phyloP scores from a whole-genome alignment of 495 filamentous ascomycete genomes.

The Massariosphaeria phaeospora region DNA sequence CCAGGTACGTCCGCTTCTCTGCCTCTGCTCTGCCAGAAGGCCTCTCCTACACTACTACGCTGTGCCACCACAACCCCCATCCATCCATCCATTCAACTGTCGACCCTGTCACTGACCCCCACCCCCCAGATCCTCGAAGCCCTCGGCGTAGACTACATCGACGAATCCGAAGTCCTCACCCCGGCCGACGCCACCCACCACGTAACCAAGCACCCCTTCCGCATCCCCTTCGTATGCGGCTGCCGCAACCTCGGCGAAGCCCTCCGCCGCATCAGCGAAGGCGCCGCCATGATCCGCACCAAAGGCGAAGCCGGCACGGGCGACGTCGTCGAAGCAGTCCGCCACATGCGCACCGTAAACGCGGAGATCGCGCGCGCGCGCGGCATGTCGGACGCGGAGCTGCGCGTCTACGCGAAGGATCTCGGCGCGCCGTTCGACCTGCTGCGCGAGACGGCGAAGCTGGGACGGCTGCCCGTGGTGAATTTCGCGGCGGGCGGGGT shows the following conservation, averaged over 20 bases:
- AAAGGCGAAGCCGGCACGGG: constrained; percentile 99
- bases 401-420: constrained; percentile 74
- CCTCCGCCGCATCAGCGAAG: constrained; percentile 83
- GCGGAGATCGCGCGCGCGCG: constrained; percentile 71
- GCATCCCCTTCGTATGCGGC: constrained; percentile 90
- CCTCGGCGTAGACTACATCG: constrained; percentile 94
- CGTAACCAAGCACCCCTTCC: constrained; percentile 81
- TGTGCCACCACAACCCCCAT: background rate
- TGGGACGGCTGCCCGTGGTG: constrained; percentile 87
- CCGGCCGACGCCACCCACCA: constrained; percentile 88
- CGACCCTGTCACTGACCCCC: constrained; percentile 12
- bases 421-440: constrained; percentile 69
- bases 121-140: constrained; percentile 75
- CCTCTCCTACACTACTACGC: too few relatives aligned
- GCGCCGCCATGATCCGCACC: constrained; percentile 97
- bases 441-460: constrained; percentile 77
- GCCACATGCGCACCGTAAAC: constrained; percentile 90
- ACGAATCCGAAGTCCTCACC: constrained; percentile 95
- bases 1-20: constrained; percentile 52
- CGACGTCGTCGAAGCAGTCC: constrained; percentile 93
- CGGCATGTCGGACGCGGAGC: constrained; percentile 58
- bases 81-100: background rate
- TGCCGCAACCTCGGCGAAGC: constrained; percentile 95
- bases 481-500: constrained; percentile 99
- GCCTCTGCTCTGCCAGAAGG: constrained; percentile 1